phyloP scores from a whole-genome alignment of 2,329 filamentous ascomycete species.

The Ophiosphaerella narmari region DNA sequence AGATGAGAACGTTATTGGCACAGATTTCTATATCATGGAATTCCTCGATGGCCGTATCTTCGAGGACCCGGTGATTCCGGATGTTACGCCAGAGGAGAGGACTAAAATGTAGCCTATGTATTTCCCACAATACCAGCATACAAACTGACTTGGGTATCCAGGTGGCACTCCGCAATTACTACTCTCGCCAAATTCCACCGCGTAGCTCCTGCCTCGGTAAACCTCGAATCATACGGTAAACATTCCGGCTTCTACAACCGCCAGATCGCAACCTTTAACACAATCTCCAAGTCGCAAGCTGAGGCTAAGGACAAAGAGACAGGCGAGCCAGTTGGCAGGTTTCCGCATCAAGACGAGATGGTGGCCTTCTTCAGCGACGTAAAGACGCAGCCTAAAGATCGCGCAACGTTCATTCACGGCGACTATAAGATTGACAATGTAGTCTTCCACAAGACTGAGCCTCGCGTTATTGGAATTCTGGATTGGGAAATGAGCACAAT shows the following conservation, averaged over 20 bases:
- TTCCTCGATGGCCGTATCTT: slow-evolving; percentile 94
- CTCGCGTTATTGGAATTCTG: slow-evolving; percentile 86
- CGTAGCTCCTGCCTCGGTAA: slow-evolving; percentile 68
- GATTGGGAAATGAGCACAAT: slow-evolving; percentile 97
- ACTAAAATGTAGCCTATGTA: slow-evolving; percentile 62
- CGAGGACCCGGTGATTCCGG: slow-evolving; percentile 82
- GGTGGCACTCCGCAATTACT: slow-evolving; percentile 81
- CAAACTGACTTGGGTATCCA: slow-evolving; percentile 34
- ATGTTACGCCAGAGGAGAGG: slow-evolving; percentile 69
- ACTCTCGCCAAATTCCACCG: slow-evolving; percentile 86
- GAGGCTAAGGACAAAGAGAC: slow-evolving; percentile 77
- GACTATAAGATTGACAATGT: slow-evolving; percentile 82
- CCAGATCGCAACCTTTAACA: slow-evolving; percentile 81
- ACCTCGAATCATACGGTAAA: slow-evolving; percentile 75
- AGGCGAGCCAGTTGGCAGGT: slow-evolving; percentile 73
- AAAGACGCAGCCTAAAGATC: slow-evolving; percentile 73
- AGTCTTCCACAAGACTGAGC: slow-evolving; percentile 82
- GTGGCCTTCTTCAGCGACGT: slow-evolving; percentile 76
- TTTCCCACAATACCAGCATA: not conserved
- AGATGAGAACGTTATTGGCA: slow-evolving; percentile 78
- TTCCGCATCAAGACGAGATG: slow-evolving; percentile 83
- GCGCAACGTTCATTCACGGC: slow-evolving; percentile 82
- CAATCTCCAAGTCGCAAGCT: slow-evolving; percentile 79
- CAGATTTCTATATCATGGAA: slow-evolving; percentile 96
- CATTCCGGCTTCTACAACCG: slow-evolving; percentile 78